These are phyloP conservation scores for Coniochaeta sp. DNA, from an alignment of 2,329 filamentous ascomycete genomes.

Conservation along the genomic window DNA sequence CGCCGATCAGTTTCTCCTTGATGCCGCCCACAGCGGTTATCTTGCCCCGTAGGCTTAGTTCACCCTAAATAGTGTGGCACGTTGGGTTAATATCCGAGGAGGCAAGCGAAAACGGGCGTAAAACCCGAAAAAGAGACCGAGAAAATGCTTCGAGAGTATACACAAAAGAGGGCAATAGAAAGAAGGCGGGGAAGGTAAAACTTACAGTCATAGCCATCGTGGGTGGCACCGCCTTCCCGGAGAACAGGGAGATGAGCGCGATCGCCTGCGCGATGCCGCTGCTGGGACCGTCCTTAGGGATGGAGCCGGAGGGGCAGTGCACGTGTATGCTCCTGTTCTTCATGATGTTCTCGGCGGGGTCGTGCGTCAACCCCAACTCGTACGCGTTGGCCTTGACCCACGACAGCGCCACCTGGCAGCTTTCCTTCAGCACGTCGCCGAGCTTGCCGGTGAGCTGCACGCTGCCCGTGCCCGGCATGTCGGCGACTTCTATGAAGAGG, in stretches of 20 bases:
- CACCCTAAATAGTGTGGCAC: constrained; percentile 37
- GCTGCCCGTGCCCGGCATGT: constrained; percentile 88
- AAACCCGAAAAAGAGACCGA: constrained; percentile 6
- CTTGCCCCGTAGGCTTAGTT: constrained; percentile 74
- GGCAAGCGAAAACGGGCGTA: constrained; percentile 5
- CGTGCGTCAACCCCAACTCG: constrained; percentile 75
- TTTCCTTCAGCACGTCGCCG: constrained; percentile 94
- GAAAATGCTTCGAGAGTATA: neutral
- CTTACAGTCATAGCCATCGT: constrained; percentile 90
- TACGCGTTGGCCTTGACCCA: constrained; percentile 98
- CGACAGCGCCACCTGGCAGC: constrained; percentile 87
- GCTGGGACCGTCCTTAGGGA: constrained; percentile 84
- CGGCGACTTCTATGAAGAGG: constrained; percentile 94
- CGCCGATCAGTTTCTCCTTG: constrained; percentile 97
- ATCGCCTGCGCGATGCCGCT: constrained; percentile 93
- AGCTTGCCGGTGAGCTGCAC: constrained; percentile 96
- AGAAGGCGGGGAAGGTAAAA: constrained; percentile 1
- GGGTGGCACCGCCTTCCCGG: constrained; percentile 76
- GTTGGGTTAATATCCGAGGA: neutral
- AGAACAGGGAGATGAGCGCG: constrained; percentile 85
- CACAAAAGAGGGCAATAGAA: neutral
- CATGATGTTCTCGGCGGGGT: constrained; percentile 88
- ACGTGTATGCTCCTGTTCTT: constrained; percentile 90
- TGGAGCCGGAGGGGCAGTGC: constrained; percentile 89
- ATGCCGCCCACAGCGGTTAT: constrained; percentile 95